These are phyloP conservation scores for Chimonanthus praecox DNA, from an alignment of 164 flowering plant species.

Conservation along the genomic window DNA sequence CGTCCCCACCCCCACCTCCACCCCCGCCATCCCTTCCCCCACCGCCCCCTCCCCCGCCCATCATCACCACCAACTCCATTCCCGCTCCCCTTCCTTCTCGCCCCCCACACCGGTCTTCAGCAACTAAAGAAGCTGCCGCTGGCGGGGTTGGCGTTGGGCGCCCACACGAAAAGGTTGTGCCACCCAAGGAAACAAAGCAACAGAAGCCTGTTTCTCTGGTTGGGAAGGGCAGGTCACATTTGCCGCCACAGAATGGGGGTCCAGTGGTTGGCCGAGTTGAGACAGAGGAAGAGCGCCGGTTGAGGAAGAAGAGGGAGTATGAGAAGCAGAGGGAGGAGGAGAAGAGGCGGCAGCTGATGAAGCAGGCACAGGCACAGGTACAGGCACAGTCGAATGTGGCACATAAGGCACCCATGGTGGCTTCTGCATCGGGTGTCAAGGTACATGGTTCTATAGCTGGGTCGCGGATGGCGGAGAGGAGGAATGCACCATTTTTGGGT, in stretches of 20 bases:
- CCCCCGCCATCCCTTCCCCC: constrained; percentile 39
- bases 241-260: constrained; percentile 29
- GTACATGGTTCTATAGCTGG: constrained; percentile 66
- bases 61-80: constrained; percentile 30
- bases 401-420: constrained; percentile 54
- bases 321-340: constrained; percentile 83
- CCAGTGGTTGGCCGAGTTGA: constrained; percentile 47
- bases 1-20: constrained; percentile 38
- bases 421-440: constrained; percentile 43
- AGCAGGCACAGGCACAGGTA: constrained; percentile 15
- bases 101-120: background rate
- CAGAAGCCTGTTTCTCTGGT: constrained; percentile 28
- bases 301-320: constrained; percentile 80
- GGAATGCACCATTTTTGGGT: constrained; percentile 48
- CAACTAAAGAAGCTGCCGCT: constrained; percentile 27
- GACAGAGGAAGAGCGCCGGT: constrained; percentile 87
- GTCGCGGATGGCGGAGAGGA: constrained; percentile 65
- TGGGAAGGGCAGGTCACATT: constrained; percentile 13
- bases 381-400: constrained; percentile 42
- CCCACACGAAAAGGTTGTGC: constrained; percentile 9
- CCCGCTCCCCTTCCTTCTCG: constrained; percentile 8
- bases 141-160: constrained; percentile 10
- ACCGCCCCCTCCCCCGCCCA: constrained; percentile 34
- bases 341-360: constrained; percentile 61
- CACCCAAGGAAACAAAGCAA: constrained; percentile 25